phyloP scores from a whole-genome alignment of 2,329 filamentous ascomycete species.

The Bimuria novae-zelandiae region DNA sequence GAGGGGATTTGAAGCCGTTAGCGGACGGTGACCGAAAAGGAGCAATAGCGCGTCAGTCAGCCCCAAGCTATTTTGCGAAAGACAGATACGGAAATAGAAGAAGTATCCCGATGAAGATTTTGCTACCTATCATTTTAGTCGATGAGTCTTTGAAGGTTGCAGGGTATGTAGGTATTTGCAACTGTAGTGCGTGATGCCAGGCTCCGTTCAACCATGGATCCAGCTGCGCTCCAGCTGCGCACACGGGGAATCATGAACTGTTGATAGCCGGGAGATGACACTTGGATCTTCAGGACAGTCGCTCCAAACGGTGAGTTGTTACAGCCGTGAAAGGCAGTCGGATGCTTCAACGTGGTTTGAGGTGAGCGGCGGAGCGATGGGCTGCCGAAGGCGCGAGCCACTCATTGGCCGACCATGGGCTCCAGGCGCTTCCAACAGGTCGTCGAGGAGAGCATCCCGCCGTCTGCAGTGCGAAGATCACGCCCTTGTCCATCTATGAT shows the following conservation, averaged over 20 bases:
- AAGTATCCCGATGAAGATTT: not conserved
- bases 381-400: not conserved
- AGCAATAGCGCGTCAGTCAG: not conserved
- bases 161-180: not conserved
- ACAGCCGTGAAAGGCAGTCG: not conserved
- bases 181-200: not conserved
- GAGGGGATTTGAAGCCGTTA: constrained; percentile 1
- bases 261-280: too few species aligned
- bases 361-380: not conserved
- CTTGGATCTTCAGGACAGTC: not conserved
- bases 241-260: too few species aligned
- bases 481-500: not conserved
- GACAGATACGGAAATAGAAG: not conserved
- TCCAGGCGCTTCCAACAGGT: not conserved
- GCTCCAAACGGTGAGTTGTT: constrained; percentile 1
- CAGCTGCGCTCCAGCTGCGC: too few species aligned
- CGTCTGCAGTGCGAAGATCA: not conserved
- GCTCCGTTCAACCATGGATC: not conserved
- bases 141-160: not conserved
- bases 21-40: not conserved
- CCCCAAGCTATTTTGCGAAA: not conserved
- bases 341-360: constrained; percentile 7
- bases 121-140: not conserved
- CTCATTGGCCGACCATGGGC: not conserved
- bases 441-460: not conserved